phyloP scores from a whole-genome alignment of 2,329 filamentous ascomycete genomes.

The Stenocarpella maydis region DNA sequence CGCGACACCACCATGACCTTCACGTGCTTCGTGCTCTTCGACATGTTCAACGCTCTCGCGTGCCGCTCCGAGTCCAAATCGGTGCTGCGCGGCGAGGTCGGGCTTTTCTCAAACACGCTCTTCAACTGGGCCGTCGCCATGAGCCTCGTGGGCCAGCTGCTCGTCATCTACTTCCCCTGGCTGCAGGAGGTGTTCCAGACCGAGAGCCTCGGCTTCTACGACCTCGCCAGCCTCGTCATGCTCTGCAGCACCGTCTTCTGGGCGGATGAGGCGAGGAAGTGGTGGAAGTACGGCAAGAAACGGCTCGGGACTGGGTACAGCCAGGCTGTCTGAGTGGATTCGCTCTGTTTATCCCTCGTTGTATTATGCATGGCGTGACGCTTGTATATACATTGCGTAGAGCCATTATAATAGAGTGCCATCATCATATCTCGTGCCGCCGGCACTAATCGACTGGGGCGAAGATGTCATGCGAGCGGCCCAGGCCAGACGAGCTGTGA shows the following conservation, averaged over 20 bases:
- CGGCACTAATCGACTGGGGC: background rate
- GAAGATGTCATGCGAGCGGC: background rate
- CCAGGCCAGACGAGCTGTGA: background rate
- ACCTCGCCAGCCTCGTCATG: conserved; percentile 75
- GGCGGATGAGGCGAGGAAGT: conserved; percentile 92
- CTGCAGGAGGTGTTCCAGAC: conserved; percentile 96
- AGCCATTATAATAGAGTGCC: conserved; percentile 26
- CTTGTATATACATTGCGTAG: conserved; percentile 29
- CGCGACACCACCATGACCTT: conserved; percentile 99
- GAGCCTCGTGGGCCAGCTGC: conserved; percentile 82
- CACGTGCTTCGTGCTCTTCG: conserved; percentile 97
- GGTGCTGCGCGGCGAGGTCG: conserved; percentile 84
- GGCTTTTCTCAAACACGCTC: conserved; percentile 85
- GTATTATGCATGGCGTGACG: conserved; percentile 19
- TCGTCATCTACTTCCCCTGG: conserved; percentile 95
- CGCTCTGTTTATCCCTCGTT: background rate
- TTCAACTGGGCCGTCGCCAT: conserved; percentile 96
- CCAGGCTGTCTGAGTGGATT: conserved; percentile 61
- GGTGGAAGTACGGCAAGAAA: conserved; percentile 67
- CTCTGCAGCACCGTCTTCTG: conserved; percentile 93
- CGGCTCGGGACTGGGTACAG: conserved; percentile 70
- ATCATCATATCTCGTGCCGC: background rate
- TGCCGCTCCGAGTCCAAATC: conserved; percentile 94
- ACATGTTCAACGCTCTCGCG: conserved; percentile 98
- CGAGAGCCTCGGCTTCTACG: conserved; percentile 77